These are phyloP conservation scores for Kalanchoe fedtschenkoi DNA, from an alignment of 164 flowering plant species.

Conservation along the genomic window DNA sequence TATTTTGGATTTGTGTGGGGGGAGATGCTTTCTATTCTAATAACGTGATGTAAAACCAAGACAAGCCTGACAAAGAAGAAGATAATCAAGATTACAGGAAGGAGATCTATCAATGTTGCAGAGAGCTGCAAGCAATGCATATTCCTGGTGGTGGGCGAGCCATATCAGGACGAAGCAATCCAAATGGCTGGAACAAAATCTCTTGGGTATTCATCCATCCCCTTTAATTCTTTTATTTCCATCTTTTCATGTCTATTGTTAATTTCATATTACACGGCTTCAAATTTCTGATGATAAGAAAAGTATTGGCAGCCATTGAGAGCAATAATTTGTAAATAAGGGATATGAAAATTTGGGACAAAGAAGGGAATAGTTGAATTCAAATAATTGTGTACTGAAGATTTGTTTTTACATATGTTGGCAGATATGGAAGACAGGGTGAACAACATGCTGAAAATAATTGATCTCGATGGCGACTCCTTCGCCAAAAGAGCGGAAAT, in stretches of 20 bases:
- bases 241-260: not conserved
- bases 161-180: slow-evolving; percentile 79
- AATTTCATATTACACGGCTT: not conserved
- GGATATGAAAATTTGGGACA: not conserved
- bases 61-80: not conserved
- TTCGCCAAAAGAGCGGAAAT: slow-evolving; percentile 80
- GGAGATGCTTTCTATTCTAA: not conserved
- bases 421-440: slow-evolving; percentile 67
- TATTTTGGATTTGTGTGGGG: too few relatives aligned
- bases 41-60: not conserved
- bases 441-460: slow-evolving; percentile 27
- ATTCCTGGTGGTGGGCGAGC: slow-evolving; percentile 94
- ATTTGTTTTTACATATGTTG: not conserved
- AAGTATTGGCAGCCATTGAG: too few relatives aligned
- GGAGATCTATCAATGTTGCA: slow-evolving; percentile 60
- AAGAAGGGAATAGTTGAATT: not conserved
- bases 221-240: not conserved
- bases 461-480: slow-evolving; percentile 66
- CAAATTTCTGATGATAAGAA: too few relatives aligned
- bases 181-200: slow-evolving; percentile 74
- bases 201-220: slow-evolving; percentile 36
- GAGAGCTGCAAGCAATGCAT: slow-evolving; percentile 79
- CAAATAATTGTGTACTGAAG: too few relatives aligned
- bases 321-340: too few relatives aligned
- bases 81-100: not conserved